Conservation (phyloP, 805 yeast species). For the Yamadazyma tumulicola region DNA sequence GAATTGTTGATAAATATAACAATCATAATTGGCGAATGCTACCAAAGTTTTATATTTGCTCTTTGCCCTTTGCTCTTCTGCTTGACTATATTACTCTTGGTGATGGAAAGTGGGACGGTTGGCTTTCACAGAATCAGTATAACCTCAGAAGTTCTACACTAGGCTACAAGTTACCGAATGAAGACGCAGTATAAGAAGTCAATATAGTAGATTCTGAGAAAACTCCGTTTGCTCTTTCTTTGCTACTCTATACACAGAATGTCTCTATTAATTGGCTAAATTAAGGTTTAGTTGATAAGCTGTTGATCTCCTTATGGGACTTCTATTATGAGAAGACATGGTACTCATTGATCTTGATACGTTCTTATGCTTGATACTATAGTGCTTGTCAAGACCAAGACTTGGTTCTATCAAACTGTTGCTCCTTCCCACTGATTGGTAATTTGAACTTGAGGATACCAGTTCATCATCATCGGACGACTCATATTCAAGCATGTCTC, state of each 20-base stretch:
- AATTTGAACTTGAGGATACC: not conserved
- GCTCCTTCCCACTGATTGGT: not conserved
- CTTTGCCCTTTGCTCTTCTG: no score
- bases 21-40: no score
- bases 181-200: no score
- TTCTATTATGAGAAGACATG: conserved; percentile 7
- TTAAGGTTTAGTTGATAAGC: conserved; percentile 10
- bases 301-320: conserved; percentile 10
- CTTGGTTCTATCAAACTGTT: conserved; percentile 2
- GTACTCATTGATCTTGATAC: conserved; percentile 12
- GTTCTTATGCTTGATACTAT: conserved; percentile 9
- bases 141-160: no score
- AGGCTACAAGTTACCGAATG: no score
- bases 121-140: no score
- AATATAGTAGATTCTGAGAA: no score
- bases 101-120: no score
- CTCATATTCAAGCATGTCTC: conserved; percentile 44
- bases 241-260: not conserved
- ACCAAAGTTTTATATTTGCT: no score
- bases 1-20: conserved; percentile 15
- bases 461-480: conserved; percentile 17
- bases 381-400: conserved; percentile 9
- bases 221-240: no score
- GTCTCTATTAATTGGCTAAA: conserved; percentile 8
- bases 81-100: no score